Percentiles rank a stretch among this genome's conserved stretches.
Evolutionary conservation across 2,329 filamentous ascomycete genomes (phyloP).

Genomic region (Teratosphaeria destructans): DNA sequence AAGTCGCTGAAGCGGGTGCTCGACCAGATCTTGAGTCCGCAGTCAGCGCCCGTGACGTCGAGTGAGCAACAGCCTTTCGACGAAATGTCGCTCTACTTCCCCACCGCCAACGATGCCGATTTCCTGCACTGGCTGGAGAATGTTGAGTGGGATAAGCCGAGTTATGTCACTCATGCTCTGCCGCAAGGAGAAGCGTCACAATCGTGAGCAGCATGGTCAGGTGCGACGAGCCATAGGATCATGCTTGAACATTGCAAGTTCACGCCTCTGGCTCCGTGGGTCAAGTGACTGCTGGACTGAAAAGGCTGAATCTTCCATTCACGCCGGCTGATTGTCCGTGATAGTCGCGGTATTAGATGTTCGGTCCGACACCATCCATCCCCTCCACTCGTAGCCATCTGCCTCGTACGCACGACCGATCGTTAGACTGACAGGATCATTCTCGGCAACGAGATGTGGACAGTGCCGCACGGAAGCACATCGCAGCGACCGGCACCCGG

Average conservation of each 20-base stretch:
- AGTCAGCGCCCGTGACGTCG: constrained; percentile 6
- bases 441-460: neutral
- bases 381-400: too few relatives aligned
- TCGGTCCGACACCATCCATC: too few relatives aligned
- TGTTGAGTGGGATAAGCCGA: constrained; percentile 31
- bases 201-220: neutral
- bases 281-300: too few relatives aligned
- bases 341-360: too few relatives aligned
- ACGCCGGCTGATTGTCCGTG: too few relatives aligned
- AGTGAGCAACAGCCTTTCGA: constrained; percentile 11
- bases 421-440: too few relatives aligned
- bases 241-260: too few relatives aligned
- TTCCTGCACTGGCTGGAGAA: constrained; percentile 36
- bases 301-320: too few relatives aligned
- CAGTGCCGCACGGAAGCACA: neutral
- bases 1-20: constrained; percentile 33
- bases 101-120: constrained; percentile 31
- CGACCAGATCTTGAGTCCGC: constrained; percentile 30
- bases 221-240: neutral
- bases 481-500: neutral
- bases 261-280: too few relatives aligned
- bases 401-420: too few relatives aligned
- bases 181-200: neutral
- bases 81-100: constrained; percentile 26
- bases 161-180: neutral